Evolutionary conservation across 805 yeast species (phyloP).

Genomic region (Myxozyma sirexii): DNA sequence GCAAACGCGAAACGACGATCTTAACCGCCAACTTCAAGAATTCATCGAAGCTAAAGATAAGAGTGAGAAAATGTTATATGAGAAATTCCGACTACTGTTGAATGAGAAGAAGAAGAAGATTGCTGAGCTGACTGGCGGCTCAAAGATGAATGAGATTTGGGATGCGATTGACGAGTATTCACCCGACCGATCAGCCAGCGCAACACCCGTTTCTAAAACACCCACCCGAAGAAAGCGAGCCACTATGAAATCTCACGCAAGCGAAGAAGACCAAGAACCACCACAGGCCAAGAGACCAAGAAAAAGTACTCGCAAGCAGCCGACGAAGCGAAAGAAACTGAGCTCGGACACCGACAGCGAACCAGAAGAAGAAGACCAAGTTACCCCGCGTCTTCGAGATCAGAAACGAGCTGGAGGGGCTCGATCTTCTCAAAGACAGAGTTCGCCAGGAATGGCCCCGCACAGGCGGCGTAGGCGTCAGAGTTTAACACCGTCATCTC

Average conservation of each 20-base stretch:
- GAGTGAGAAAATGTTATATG: slow-evolving; percentile 10
- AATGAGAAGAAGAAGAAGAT: slow-evolving; percentile 23
- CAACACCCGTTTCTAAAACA: too few species aligned
- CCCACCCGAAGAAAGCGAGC: not conserved
- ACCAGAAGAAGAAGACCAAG: not conserved
- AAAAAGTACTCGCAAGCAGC: not conserved
- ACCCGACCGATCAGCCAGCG: not conserved
- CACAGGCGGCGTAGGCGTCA: too few species aligned
- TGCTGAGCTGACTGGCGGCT: slow-evolving; percentile 8
- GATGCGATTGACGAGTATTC: not conserved
- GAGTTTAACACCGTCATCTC: not conserved
- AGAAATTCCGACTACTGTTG: slow-evolving; percentile 9
- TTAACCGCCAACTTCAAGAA: slow-evolving; percentile 7
- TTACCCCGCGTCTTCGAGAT: not conserved
- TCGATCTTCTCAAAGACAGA: too few species aligned
- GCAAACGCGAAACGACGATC: not conserved
- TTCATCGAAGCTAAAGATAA: slow-evolving; percentile 9
- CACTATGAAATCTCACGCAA: not conserved
- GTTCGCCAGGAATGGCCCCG: not conserved
- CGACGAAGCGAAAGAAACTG: not conserved
- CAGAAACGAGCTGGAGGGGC: not conserved
- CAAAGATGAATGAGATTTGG: not conserved
- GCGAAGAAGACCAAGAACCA: not conserved
- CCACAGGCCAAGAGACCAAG: not conserved
- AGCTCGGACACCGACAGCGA: not conserved